phyloP scores from a whole-genome alignment of 768 basidiomycete genomes.

The Hygrophorus pudorinus region DNA sequence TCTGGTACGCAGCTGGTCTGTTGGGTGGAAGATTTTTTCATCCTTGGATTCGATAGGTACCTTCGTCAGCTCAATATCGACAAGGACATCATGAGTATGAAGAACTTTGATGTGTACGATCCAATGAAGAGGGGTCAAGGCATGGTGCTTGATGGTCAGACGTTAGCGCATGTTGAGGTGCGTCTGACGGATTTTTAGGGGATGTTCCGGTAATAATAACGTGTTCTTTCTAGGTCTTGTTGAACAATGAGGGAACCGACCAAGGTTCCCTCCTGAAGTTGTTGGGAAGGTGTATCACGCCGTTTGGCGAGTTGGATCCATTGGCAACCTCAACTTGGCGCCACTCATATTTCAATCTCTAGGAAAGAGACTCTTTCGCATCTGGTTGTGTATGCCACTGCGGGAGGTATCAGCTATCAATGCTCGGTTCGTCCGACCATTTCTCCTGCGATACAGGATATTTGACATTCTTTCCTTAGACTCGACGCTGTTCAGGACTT shows the following conservation, averaged over 20 bases:
- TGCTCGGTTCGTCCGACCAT: conserved; percentile 50
- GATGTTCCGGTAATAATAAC: conserved; percentile 1
- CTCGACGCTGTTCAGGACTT: conserved; percentile 94
- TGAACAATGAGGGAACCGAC: conserved; percentile 90
- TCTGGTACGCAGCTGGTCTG: conserved; percentile 47
- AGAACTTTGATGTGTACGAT: conserved; percentile 96
- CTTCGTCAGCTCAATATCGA: conserved; percentile 91
- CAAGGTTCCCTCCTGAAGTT: conserved; percentile 84
- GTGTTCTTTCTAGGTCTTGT: conserved; percentile 43
- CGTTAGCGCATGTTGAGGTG: conserved; percentile 90
- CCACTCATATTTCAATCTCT: conserved; percentile 5
- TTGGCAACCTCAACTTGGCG: conserved; percentile 4
- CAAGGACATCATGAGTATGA: conserved; percentile 89
- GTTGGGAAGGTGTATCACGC: conserved; percentile 77
- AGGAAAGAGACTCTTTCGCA: conserved; percentile 93
- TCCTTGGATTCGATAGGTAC: conserved; percentile 38
- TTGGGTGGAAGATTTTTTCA: not conserved
- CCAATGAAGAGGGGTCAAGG: conserved; percentile 88
- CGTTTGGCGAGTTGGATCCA: conserved; percentile 56
- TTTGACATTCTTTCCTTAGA: conserved; percentile 30
- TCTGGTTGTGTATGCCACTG: conserved; percentile 93
- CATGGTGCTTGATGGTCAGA: conserved; percentile 87
- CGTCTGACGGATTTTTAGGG: conserved; percentile 5
- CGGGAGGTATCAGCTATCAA: conserved; percentile 79
- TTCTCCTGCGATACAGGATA: not conserved